Evolutionary conservation across 2,329 filamentous ascomycete genomes (phyloP), one percentile per base, ranked within the genome.

Genomic region (Sporothrix phasma): DNA sequence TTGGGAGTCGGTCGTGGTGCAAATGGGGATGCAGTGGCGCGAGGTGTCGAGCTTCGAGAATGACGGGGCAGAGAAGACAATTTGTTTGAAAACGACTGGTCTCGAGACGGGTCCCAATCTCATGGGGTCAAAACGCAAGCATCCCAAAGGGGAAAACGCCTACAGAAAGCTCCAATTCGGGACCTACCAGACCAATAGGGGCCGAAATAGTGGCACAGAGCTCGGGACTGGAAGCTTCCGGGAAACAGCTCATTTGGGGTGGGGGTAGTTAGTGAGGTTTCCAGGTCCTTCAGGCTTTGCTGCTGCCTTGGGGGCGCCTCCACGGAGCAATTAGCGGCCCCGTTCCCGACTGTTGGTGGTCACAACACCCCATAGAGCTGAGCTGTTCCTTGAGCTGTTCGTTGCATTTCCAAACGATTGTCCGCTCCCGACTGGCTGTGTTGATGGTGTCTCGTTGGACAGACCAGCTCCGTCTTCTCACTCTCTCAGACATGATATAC

Each of bases 251-350:
- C n/a, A 39, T n/a, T 34, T 51, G 19, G 19, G 24, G 15, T 8
- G 47, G 7, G 47, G 26, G 15, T 31, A 19, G 15, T 31, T 19
- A n/a, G 3, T 5, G 8, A 15, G 34, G 39, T 22, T 53, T 37
- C 17, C 24, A 34, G 34, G 19, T 6, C 53, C 22, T 41, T 34
- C 4, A 7, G 7, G 24, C 22, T n/a, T n/a, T n/a, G n/a, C n/a
- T n/a, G n/a, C n/a, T n/a, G 26, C 39, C 13, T 46, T 11, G n/a
- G 13, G n/a, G n/a, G 11, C 31, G 59, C 59, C 2, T n/a, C 11
- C 15, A 45, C 59, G 59, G 59, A 61, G 59, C 39, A 49, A 61
- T 61, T 61, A 61, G 60, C 60, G 60, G 43, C n/a, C 8, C 60
- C 60, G 60, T 24, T 22, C 24, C 43, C 26, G 17, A 22, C 19